Evolutionary conservation across 2,329 filamentous ascomycete genomes (phyloP), one percentile per base, ranked within the genome.

Genomic region (Knufia petricola): DNA sequence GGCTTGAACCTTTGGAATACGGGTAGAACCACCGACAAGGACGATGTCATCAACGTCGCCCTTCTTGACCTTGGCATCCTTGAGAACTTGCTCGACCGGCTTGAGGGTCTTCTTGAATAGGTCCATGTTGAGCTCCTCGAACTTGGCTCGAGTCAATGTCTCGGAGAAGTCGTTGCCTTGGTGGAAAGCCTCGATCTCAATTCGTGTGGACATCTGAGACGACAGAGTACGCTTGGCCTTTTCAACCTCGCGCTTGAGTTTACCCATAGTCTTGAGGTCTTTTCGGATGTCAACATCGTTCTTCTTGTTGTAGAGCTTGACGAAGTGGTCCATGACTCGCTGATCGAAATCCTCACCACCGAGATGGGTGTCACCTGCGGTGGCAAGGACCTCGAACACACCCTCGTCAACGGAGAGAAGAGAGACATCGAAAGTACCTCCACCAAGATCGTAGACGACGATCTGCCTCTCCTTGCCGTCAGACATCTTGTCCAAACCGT

Each of bases 291-390:
- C 88, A 59, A 94, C 87, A 61, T 71, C 74, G 77, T 95, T 79
- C 80, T 95, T 92, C 84, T 95, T 95, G 84, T 96, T 96, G 82
- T 94, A 96, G 62, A 79, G 76, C 84, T 96, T 95, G 76, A 84
- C 83, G 67, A 96, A 87, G 81, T 90, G 79, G 78, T 85, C 87
- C 76, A 96, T 95, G 69, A 96, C 79, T 67, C 90, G 84, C 79
- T 96, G 88, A 70, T 96, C 90, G 69, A 96, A 96, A 76, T 96
- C 90, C 72, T 96, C 89, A 82, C 89, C 89, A 84, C 89, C 89
- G 60, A 95, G 81, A 71, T 95, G 89, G 62, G 89, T 95, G 69
- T 95, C 89, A 87, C 89, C 88, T 66, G 88, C 87, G 62, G 88
- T 95, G 69, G 89, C 85, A 71, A 90, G 72, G 60, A 95, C 89